These are phyloP conservation scores for Aspergillus alliaceus DNA, from an alignment of 2,329 filamentous ascomycete genomes.

Conservation along the genomic window DNA sequence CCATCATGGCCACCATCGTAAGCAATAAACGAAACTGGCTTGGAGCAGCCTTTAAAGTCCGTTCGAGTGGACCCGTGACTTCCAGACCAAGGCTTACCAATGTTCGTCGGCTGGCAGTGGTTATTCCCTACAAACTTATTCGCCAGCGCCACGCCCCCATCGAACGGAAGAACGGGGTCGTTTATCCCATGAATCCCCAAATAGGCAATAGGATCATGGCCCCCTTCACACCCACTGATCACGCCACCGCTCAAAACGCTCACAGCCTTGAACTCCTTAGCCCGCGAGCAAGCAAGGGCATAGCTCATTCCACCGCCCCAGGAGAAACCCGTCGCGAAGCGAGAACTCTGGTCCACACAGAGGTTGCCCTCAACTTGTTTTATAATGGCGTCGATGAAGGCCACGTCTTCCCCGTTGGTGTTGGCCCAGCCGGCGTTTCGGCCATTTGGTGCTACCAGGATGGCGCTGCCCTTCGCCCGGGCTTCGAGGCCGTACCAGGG, in stretches of 20 bases:
- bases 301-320: conserved; percentile 47
- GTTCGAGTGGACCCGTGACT: conserved; percentile 8
- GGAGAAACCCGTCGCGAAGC: conserved; percentile 47
- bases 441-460: conserved; percentile 48
- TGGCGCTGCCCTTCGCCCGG: conserved; percentile 38
- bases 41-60: conserved; percentile 12
- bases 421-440: conserved; percentile 47
- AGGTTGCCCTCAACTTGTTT: conserved; percentile 39
- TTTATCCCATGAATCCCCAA: conserved; percentile 42
- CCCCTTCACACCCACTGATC: conserved; percentile 38
- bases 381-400: conserved; percentile 33
- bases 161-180: conserved; percentile 39
- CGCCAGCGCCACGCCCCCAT: conserved; percentile 35
- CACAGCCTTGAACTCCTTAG: conserved; percentile 19
- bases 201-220: conserved; percentile 42
- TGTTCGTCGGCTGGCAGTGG: conserved; percentile 28
- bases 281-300: conserved; percentile 43
- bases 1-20: conserved; percentile 16
- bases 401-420: conserved; percentile 40
- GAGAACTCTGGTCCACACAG: conserved; percentile 43
- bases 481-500: conserved; percentile 44
- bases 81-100: conserved; percentile 5
- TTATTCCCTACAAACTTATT: conserved; percentile 42
- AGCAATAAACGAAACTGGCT: conserved; percentile 15
- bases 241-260: conserved; percentile 35